Percentiles rank a stretch among this genome's conserved stretches.
These are phyloP conservation scores for Backusella liffmaniae DNA, from an alignment of 192 early-diverging fungal genomes.

Conservation along the genomic window DNA sequence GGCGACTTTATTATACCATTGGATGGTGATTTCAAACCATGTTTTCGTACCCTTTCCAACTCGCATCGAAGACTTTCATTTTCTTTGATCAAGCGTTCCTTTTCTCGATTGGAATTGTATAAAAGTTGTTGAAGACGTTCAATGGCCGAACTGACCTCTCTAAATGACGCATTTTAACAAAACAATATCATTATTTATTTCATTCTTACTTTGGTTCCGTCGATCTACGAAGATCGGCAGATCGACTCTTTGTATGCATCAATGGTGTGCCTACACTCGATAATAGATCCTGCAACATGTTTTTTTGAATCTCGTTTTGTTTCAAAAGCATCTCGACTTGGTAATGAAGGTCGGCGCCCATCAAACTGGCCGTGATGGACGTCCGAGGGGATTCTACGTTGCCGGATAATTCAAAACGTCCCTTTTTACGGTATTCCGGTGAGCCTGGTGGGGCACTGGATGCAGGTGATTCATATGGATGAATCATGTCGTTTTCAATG, in stretches of 20 bases:
- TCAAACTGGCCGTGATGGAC: neutral
- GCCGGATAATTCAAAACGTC: slow-evolving; percentile 33
- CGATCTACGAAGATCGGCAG: slow-evolving; percentile 9
- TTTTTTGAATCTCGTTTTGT: slow-evolving; percentile 48
- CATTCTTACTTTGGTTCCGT: neutral
- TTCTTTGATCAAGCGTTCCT: slow-evolving; percentile 15
- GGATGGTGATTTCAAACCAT: neutral
- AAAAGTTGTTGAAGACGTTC: slow-evolving; percentile 20
- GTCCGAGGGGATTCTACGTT: neutral
- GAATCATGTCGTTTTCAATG: neutral
- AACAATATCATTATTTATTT: too few species aligned
- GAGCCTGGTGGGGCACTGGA: neutral
- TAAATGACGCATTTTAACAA: too few species aligned
- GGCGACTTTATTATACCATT: neutral
- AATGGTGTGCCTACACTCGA: neutral
- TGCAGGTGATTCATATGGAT: neutral
- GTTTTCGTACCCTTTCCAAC: slow-evolving; percentile 6
- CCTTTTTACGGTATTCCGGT: slow-evolving; percentile 32
- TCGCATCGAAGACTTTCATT: slow-evolving; percentile 16
- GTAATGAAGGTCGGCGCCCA: slow-evolving; percentile 4
- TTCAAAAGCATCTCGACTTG: slow-evolving; percentile 45
- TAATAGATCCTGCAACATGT: slow-evolving; percentile 35
- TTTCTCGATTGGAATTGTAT: slow-evolving; percentile 4
- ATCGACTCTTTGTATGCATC: neutral
- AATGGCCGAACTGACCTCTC: neutral